Evolutionary conservation across 768 basidiomycete species (phyloP), one percentile per base, ranked within the genome.

Genomic region (Agaricus blazei): DNA sequence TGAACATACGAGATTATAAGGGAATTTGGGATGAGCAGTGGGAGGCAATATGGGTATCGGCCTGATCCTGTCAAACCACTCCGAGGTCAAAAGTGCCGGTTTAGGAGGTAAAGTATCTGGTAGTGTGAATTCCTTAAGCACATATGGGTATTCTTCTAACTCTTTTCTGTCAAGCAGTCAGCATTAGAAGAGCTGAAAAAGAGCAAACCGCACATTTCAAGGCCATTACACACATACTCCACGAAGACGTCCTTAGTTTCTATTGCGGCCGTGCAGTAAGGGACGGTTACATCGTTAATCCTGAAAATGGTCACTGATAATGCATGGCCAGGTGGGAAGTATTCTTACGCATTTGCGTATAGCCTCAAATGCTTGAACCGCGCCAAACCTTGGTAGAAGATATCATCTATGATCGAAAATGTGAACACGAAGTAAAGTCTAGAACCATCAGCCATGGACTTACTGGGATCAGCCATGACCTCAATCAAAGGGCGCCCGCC

Each of bases 381-480:
- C 0, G 73, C 54, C 38, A 96, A 75, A 3, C 83, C 87, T 59
- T 87, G 82, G 62, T 85, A 88, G 65, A 96, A 96, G 37, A 91
- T 70, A 24, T 78, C 77, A 23, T 85, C 91, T 90, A 52, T 31
- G 5, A 47, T 48, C 52, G 38, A 43, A 34, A 44, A 45, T 23
- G 48, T 27, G n/a, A 51, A 46, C 59, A 57, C 48, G 48, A 12
- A 29, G 27, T 19, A 12, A 27, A 7, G 36, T 15, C 8, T 41
- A 9, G n/a, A 15, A 14, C 15, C 34, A 34, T 28, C 15, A 1
- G 51, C 28, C 19, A 15, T 34, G n/a, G 29, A 62, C 75, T 62
- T 61, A 84, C 87, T 75, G 58, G 88, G 87, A 69, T 95, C 90
- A 9, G 88, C 85, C 81, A 93, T 85, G 43, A 90, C 80, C 54